Evolutionary conservation across 1,139 yeast species (phyloP), one percentile per base, ranked within the genome.

Genomic region (Magnusiomyces fungicola): DNA sequence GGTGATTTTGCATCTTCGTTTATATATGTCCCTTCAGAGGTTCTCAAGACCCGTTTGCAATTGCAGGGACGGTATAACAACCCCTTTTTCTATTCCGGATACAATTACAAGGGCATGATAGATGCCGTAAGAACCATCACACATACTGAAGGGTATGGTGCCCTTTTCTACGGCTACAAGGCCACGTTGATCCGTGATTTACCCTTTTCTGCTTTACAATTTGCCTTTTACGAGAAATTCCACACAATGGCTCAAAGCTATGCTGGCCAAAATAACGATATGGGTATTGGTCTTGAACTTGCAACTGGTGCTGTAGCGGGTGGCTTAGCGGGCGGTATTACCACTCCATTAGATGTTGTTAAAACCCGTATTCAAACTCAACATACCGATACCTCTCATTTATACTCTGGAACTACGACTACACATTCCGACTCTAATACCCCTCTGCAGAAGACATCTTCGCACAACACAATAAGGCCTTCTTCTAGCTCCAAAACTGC

Each of bases 21-120:
- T n/a, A 82, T 88, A 43, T 92, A 92, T 60, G 98, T 92, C n/a
- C 98, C 98, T 2, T 81, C 92, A 32, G 98, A 92, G 64, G 97
- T 92, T n/a, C 69, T 92, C 52, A 92, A 94, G 65, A 89, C 98
- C 6, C 74, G 98, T 59, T 69, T 92, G 46, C 98, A 92, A 68
- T 70, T 92, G 49, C 98, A 92, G 67, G 98, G 98, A 1, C 75
- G 81, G 46, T 76, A 78, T 66, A 87, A 89, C 66, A 92, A 90
- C 64, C 86, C 85, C 0, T 73, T 75, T 64, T 89, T 90, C 54
- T 66, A 73, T 45, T 87, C 88, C 12, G 97, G 96, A 0, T 92
- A 92, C 67, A 92, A 92, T 63, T 92, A 92, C 65, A 74, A 72
- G 48, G 85, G 88, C 27, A 54, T 69, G 53, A 60, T 74, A 19